A percentile compares a stretch with the other conserved stretches of the same genome.
Conservation (phyloP, 345 rosid species). For the Corchorus capsularis region DNA sequence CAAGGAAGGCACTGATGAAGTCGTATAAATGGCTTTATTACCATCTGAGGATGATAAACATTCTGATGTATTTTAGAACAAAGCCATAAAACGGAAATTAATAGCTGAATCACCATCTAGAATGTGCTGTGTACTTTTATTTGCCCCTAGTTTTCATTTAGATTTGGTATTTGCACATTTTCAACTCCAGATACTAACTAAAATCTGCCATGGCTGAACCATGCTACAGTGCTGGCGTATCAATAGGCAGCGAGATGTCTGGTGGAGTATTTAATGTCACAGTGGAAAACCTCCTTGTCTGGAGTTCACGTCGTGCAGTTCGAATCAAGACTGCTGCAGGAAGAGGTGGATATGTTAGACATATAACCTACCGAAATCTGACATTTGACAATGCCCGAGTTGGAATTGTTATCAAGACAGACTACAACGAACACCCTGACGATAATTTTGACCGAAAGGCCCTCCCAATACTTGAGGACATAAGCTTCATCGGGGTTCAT, state of each 20-base stretch:
- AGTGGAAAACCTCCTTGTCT: conserved; percentile 71
- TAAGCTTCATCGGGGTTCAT: conserved; percentile 73
- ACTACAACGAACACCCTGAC: conserved; percentile 95
- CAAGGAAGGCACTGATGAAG: background rate
- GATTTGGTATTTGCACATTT: conserved; percentile 10
- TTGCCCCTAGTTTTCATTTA: background rate
- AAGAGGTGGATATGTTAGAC: conserved; percentile 80
- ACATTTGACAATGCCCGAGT: conserved; percentile 87
- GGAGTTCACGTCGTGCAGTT: conserved; percentile 94
- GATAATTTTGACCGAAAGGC: conserved; percentile 78
- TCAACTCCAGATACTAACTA: conserved; percentile 15
- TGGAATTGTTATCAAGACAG: conserved; percentile 89
- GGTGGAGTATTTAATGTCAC: conserved; percentile 94
- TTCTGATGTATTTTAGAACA: background rate
- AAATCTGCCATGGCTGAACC: conserved; percentile 26
- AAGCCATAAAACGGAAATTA: background rate
- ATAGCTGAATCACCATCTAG: background rate
- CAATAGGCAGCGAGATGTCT: conserved; percentile 99
- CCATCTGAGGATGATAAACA: background rate
- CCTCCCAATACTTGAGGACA: conserved; percentile 60
- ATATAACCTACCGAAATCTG: conserved; percentile 68
- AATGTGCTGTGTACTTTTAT: background rate
- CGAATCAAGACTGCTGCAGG: conserved; percentile 97
- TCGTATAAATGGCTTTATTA: background rate
- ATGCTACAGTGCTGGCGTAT: conserved; percentile 85